phyloP scores from a whole-genome alignment of 768 basidiomycete species.

The Amanita molliuscula region DNA sequence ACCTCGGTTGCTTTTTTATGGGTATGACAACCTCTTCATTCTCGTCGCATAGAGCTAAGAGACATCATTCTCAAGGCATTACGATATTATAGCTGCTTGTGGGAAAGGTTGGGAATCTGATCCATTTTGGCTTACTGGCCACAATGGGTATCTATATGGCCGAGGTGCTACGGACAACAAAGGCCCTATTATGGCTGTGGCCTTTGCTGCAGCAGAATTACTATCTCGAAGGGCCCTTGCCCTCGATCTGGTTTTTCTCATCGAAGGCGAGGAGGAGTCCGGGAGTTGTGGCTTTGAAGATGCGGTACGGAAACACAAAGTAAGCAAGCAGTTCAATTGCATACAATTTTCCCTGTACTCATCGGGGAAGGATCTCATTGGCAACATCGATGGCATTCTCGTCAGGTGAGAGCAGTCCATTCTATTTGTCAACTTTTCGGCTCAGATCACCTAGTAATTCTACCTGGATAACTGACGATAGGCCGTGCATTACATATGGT shows the following conservation, averaged over 20 bases:
- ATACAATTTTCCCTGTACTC: background rate
- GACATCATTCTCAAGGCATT: conserved; percentile 50
- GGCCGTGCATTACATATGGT: conserved; percentile 92
- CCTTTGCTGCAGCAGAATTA: conserved; percentile 80
- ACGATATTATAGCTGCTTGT: conserved; percentile 89
- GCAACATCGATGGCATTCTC: conserved; percentile 80
- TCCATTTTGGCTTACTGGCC: conserved; percentile 73
- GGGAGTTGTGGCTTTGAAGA: conserved; percentile 81
- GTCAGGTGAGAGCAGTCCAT: conserved; percentile 44
- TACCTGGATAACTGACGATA: conserved; percentile 90
- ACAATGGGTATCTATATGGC: conserved; percentile 86
- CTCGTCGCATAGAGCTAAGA: background rate
- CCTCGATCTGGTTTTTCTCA: conserved; percentile 80
- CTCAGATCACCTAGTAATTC: conserved; percentile 57
- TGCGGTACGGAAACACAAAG: conserved; percentile 70
- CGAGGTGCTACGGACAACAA: conserved; percentile 93
- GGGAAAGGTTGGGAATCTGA: conserved; percentile 69
- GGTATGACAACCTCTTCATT: conserved; percentile 31
- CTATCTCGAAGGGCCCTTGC: conserved; percentile 63
- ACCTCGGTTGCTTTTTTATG: conserved; percentile 84
- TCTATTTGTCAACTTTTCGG: background rate
- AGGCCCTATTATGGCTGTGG: conserved; percentile 86
- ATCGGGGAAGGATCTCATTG: conserved; percentile 57
- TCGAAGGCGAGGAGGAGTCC: conserved; percentile 97
- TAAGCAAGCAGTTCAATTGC: conserved; percentile 14